Base-by-base conservation (phyloP, 768 basidiomycete species). In the Lyophyllum decastes region DNA sequence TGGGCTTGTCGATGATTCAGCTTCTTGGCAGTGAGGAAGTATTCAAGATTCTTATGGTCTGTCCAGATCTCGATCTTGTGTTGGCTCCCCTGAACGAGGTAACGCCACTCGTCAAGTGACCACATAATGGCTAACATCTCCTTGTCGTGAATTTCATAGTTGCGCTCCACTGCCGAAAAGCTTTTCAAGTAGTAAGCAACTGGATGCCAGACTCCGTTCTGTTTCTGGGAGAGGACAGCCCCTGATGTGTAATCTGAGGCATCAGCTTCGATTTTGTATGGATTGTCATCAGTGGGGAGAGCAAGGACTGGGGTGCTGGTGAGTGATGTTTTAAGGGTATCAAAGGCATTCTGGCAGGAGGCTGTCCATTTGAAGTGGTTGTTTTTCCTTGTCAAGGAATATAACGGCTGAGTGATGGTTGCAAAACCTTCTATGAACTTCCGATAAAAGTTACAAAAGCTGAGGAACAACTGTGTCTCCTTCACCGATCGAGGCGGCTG, bases 61-160 rank as follows among this genome's bases (percentile, higher is more conserved):
- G 70, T 70, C 52, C 67, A 57, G 34, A 79, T 62, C 46, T 68
- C 63, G n/a, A 77, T 54, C 11, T 55, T 50, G 6, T 64, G 47
- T 16, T 40, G 24, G 0, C 64, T 49, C 4, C 72, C 68, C 7
- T 67, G 49, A 4, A 70, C 52, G 40, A 63, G 57, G 49, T 72
- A 70, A 21, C 63, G 24, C 71, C 68, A 71, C 30, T 68, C 55
- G 0, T 61, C 21, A 0, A 81, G 59, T 0, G 71, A 64, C 12
- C 65, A 30, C 5, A 82, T 67, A 44, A 83, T 73, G 1, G 77
- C 78, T 0, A 83, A 69, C 14, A 83, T 61, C 62, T 84, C 82
- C 60, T 79, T 78, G 57, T 86, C 75, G 56, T 82, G 72, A 19
- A 80, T 75, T 14, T 79, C 68, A 58, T 85, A 84, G 62, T 83